Evolutionary conservation across 108 stramenopile genomes (phyloP), one percentile per base, ranked within the genome.

Genomic region (Discostella stelligeroides): DNA sequence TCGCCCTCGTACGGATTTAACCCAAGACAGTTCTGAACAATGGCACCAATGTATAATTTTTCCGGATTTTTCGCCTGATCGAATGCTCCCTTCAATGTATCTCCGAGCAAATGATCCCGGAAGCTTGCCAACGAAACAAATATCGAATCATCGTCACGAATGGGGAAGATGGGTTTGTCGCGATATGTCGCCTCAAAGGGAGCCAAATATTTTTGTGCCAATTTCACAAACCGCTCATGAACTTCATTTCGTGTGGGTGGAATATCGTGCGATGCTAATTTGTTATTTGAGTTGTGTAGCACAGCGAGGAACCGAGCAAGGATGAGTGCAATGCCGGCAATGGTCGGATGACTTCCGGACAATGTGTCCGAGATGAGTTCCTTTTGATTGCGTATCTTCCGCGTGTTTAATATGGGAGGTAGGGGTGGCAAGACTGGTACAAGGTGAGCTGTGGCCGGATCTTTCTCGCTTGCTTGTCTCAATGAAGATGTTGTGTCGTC

Each of bases 1-100:
- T 79, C 78, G 8, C 78, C 78, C 0, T 41, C 51, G 25, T 79
- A 79, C 13, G 71, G 78, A 15, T 79, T 47, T 18, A 79, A 25
- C 39, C 90, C 92, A 17, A 88, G 86, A 83, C 98, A 98, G 66
- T 98, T 98, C 84, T 98, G 98, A 29, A 91, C 77, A 21, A 97
- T 81, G 23, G 92, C 82, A 42, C 96, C 96, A 17, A 97, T 79
- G 66, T 68, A 95, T 13, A 98, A 61, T 45, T 82, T 80, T 15
- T 97, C 88, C 8, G 98, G 98, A 73, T 87, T 7, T 25, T 84
- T 76, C 17, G 94, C 94, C 53, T 96, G 82, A 55, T 82, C 77
- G 73, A 89, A 98, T 29, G 95, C 92, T 23, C 82, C 85, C 25
- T 70, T 80, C 7, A 98, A 59, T 13, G 97, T 98, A 38, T 87